These are phyloP conservation scores for Boletus coccyginus DNA, from an alignment of 768 basidiomycete species.

Conservation along the genomic window DNA sequence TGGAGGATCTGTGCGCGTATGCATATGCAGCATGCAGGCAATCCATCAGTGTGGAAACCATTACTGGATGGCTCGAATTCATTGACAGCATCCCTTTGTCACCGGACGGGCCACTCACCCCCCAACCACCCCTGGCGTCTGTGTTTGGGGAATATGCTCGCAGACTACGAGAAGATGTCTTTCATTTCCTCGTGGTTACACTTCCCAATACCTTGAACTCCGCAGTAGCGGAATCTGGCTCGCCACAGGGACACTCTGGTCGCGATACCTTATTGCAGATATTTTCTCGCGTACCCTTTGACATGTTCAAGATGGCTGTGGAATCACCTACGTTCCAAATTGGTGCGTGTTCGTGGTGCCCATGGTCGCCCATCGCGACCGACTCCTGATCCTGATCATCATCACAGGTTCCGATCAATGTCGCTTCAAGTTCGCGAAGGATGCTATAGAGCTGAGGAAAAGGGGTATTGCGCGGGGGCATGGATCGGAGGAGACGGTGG, in stretches of 20 bases:
- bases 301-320: constrained; percentile 80
- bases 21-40: constrained; percentile 76
- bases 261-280: constrained; percentile 72
- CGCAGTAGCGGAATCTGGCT: constrained; percentile 35
- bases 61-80: constrained; percentile 77
- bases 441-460: constrained; percentile 81
- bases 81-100: constrained; percentile 52
- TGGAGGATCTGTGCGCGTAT: constrained; percentile 80
- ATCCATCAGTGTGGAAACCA: constrained; percentile 72
- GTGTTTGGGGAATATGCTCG: constrained; percentile 80
- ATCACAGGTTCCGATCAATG: constrained; percentile 73
- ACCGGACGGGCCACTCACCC: constrained; percentile 45
- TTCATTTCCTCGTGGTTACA: constrained; percentile 72
- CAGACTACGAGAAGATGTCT: constrained; percentile 70
- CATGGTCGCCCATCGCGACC: constrained; percentile 3
- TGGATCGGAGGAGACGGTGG: constrained; percentile 86
- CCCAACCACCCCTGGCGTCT: constrained; percentile 49
- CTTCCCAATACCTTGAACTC: constrained; percentile 66
- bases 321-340: constrained; percentile 80
- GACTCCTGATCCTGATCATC: constrained; percentile 11
- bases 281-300: constrained; percentile 81
- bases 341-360: constrained; percentile 43
- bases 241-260: constrained; percentile 39
- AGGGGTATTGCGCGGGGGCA: constrained; percentile 67
- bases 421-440: constrained; percentile 90